Evolutionary conservation across 306 rosid species (phyloP).

Genomic region (Vicia sativa): DNA sequence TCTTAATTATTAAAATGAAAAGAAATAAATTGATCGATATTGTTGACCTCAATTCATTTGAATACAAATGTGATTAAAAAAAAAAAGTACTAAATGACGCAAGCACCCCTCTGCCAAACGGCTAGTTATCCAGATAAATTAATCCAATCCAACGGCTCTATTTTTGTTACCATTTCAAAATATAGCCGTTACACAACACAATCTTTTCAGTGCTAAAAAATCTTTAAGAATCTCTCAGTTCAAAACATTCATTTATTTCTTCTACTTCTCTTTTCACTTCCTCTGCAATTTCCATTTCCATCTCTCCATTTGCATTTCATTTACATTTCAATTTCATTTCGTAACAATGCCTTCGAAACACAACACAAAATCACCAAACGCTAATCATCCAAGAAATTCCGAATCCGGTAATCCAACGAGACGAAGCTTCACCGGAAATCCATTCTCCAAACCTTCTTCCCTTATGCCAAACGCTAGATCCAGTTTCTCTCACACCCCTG

Average conservation of each 20-base stretch:
- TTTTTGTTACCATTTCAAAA: conserved; percentile 36
- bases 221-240: conserved; percentile 35
- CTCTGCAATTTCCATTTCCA: neutral
- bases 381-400: conserved; percentile 59
- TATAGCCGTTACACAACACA: conserved; percentile 68
- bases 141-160: conserved; percentile 59
- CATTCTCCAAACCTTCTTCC: conserved; percentile 70
- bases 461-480: conserved; percentile 48
- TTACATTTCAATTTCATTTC: conserved; percentile 7
- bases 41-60: no score
- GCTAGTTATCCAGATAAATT: conserved; percentile 21
- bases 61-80: no score
- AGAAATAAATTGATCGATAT: no score
- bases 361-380: conserved; percentile 53
- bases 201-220: neutral
- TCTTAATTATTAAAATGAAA: no score
- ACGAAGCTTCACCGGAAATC: conserved; percentile 76
- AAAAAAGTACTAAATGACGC: no score
- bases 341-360: conserved; percentile 47
- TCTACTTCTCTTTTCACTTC: neutral
- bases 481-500: conserved; percentile 61
- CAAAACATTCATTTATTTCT: conserved; percentile 7
- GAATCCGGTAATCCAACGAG: conserved; percentile 60
- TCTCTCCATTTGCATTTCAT: neutral
- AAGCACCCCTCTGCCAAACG: conserved; percentile 32